Evolutionary conservation across 345 rosid species (phyloP).

Genomic region (Ricinus communis): DNA sequence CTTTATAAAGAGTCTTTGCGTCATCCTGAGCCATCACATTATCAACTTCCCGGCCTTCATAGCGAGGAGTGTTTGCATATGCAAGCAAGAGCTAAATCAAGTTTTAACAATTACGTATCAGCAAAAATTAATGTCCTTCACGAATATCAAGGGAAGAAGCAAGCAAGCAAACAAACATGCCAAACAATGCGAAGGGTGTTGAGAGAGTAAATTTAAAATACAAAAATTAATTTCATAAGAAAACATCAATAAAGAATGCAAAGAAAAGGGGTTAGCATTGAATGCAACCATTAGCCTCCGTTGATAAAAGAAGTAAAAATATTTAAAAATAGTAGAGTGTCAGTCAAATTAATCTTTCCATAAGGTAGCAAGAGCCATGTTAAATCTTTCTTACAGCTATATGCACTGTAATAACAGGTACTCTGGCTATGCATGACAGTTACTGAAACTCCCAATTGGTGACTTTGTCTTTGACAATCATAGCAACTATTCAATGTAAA

Average conservation of each 20-base stretch:
- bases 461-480: not conserved
- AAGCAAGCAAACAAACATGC: not conserved
- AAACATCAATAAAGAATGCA: too few species aligned
- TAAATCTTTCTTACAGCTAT: not conserved
- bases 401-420: not conserved
- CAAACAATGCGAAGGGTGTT: not conserved
- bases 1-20: constrained; percentile 59
- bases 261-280: too few species aligned
- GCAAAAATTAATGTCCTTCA: not conserved
- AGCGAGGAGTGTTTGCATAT: constrained; percentile 42
- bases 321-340: not conserved
- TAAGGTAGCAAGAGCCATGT: not conserved
- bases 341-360: not conserved
- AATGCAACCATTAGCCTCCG: too few species aligned
- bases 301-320: not conserved
- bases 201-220: not conserved
- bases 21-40: constrained; percentile 40
- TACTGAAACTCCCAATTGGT: not conserved
- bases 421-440: not conserved
- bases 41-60: constrained; percentile 55
- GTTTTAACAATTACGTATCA: constrained; percentile 8
- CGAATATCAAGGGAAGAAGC: not conserved
- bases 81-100: constrained; percentile 56
- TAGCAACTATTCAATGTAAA: not conserved
- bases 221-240: not conserved